Evolutionary conservation across 2,329 filamentous ascomycete species (phyloP), one percentile per base, ranked within the genome.

Genomic region (Fusarium sambucinum): DNA sequence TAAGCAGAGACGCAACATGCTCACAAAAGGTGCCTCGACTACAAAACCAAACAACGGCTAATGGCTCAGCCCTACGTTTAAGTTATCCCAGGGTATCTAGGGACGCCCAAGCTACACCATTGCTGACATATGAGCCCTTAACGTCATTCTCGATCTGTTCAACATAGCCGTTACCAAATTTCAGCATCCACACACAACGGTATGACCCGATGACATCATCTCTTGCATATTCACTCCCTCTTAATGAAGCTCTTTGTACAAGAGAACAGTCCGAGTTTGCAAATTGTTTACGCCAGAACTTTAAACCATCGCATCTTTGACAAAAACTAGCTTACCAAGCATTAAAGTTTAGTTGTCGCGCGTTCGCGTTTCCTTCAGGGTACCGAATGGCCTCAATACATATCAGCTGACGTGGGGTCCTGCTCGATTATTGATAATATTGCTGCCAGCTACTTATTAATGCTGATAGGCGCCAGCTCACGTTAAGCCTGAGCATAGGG

Each of bases 331-430:
- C 23, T 45, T 14, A 40, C 32, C 44, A 40, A 51, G 32, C 25
- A 57, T 35, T 30, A 23, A 38, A 21, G 12, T 29, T 35, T 40
- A 45, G 23, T 17, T 33, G 48, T 57, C 50, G 51, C 58, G 50
- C 37, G 48, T 25, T 63, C 42, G 58, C 59, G 50, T 33, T 38
- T 74, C 66, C n/a, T n/a, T 62, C 58, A 44, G 59, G 17, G 23
- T 23, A 35, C 23, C 44, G 51, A 57, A 44, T 16, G 44, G 38
- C 21, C 29, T 48, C 38, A 40, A 44, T 12, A 52, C 37, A 50
- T 57, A 63, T 58, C 59, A 63, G 60, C 51, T 63, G 42, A 63
- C 48, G 59, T 44, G 60, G 37, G 37, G 27, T 40, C 21, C 13
- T 32, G 27, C 16, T 35, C 8, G 23, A 32, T 30, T 27, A 19